Percentiles rank a stretch among this genome's conserved stretches.
These are phyloP conservation scores for Candida silvicultrix DNA, from an alignment of 805 yeast genomes.

Conservation along the genomic window DNA sequence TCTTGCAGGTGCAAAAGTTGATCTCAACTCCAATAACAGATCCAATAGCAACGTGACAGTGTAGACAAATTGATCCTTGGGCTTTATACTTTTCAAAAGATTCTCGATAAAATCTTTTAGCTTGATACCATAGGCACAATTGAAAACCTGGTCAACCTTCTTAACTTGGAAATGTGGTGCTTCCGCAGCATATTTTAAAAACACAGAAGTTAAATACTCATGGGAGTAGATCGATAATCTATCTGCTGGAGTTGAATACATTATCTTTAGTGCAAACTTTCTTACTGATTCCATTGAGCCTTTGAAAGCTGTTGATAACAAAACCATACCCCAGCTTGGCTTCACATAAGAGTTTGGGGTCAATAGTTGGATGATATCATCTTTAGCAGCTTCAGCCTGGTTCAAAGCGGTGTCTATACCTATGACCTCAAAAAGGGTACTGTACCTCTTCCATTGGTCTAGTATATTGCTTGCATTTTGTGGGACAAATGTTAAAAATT, in stretches of 20 bases:
- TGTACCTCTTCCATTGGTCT: constrained; percentile 63
- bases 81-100: constrained; percentile 26
- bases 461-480: constrained; percentile 23
- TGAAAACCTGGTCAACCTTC: constrained; percentile 21
- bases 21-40: constrained; percentile 40
- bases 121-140: constrained; percentile 54
- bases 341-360: constrained; percentile 45
- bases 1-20: constrained; percentile 65
- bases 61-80: constrained; percentile 22
- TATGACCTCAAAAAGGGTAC: constrained; percentile 71
- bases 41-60: constrained; percentile 30
- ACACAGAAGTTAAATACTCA: constrained; percentile 34
- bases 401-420: constrained; percentile 83
- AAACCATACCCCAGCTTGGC: constrained; percentile 64
- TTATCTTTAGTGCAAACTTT: constrained; percentile 48
- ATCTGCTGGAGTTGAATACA: constrained; percentile 43
- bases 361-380: constrained; percentile 53
- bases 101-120: constrained; percentile 39
- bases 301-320: constrained; percentile 70
- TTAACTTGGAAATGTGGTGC: constrained; percentile 55
- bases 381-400: constrained; percentile 72
- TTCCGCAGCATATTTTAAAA: constrained; percentile 54
- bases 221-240: constrained; percentile 42
- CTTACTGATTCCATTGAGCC: constrained; percentile 77
- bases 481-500: constrained; percentile 13